Conservation (phyloP, 2,329 filamentous ascomycete species). For the Hirsutella rhossiliensis region DNA sequence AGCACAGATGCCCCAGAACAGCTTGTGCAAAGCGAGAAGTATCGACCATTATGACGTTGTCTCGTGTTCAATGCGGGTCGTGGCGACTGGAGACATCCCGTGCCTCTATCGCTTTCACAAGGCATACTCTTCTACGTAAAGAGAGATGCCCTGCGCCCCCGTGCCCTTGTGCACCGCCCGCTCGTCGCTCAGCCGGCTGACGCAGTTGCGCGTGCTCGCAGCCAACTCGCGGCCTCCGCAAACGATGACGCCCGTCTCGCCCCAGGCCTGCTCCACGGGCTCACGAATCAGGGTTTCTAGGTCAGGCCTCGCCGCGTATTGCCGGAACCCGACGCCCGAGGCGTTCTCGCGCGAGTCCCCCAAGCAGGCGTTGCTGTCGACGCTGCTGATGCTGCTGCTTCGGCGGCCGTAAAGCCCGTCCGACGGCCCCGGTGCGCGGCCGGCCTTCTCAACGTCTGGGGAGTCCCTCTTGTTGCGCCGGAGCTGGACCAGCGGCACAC, state of each 20-base stretch:
- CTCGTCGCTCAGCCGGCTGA: constrained; percentile 45
- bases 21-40: too few species aligned
- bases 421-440: neutral
- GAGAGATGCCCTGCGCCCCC: constrained; percentile 48
- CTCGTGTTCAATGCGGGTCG: too few species aligned
- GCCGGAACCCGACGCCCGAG: constrained; percentile 22
- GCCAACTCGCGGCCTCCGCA: constrained; percentile 47
- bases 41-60: too few species aligned
- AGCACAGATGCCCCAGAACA: too few species aligned
- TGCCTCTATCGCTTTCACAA: constrained; percentile 21
- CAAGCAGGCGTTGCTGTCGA: neutral
- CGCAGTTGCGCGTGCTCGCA: constrained; percentile 39
- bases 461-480: neutral
- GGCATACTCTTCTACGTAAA: constrained; percentile 49
- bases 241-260: constrained; percentile 49
- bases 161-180: constrained; percentile 52
- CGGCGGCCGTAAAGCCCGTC: neutral
- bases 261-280: constrained; percentile 44
- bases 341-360: neutral
- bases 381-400: neutral
- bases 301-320: constrained; percentile 35
- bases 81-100: too few species aligned
- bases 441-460: neutral
- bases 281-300: constrained; percentile 37
- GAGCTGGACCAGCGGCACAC: constrained; percentile 2